These are phyloP conservation scores for Juncus effusus DNA, from an alignment of 176 grass and related monocot species.

Conservation along the genomic window DNA sequence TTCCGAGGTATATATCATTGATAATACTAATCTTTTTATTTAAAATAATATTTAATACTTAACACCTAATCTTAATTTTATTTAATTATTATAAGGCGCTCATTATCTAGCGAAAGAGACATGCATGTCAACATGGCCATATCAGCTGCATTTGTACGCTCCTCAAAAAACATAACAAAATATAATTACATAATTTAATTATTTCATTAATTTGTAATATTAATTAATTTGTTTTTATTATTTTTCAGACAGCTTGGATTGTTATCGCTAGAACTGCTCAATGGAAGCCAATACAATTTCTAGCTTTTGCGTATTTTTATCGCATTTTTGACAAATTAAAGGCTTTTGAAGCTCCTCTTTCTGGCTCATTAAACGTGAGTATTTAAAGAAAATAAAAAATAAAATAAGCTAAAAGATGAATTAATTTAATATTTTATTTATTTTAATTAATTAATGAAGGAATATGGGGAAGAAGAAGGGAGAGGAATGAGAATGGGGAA, in stretches of 20 bases:
- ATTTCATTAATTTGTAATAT: neutral
- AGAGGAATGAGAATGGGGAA: slow-evolving; percentile 86
- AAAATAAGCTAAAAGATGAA: too few relatives aligned
- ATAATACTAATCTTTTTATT: neutral
- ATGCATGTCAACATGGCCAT: slow-evolving; percentile 81
- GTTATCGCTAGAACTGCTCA: slow-evolving; percentile 53
- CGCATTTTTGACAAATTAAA: slow-evolving; percentile 93
- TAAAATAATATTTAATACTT: neutral
- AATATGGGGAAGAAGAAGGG: slow-evolving; percentile 93
- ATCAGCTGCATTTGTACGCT: slow-evolving; percentile 80
- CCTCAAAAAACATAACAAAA: slow-evolving; percentile 1
- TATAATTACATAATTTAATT: slow-evolving; percentile 3
- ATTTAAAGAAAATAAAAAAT: slow-evolving; percentile 6
- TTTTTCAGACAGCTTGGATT: slow-evolving; percentile 74
- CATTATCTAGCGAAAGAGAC: slow-evolving; percentile 64
- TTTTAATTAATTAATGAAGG: slow-evolving; percentile 33
- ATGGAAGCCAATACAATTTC: slow-evolving; percentile 93
- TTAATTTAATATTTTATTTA: neutral
- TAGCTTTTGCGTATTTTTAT: slow-evolving; percentile 91
- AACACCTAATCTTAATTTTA: slow-evolving; percentile 19
- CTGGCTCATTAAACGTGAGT: slow-evolving; percentile 83
- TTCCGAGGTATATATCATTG: slow-evolving; percentile 52
- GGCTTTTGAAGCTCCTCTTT: slow-evolving; percentile 62
- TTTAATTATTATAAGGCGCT: slow-evolving; percentile 54
- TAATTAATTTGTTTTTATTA: slow-evolving; percentile 23